Evolutionary conservation across 208 protist genomes (phyloP).

Genomic region (Leishmania turanica): DNA sequence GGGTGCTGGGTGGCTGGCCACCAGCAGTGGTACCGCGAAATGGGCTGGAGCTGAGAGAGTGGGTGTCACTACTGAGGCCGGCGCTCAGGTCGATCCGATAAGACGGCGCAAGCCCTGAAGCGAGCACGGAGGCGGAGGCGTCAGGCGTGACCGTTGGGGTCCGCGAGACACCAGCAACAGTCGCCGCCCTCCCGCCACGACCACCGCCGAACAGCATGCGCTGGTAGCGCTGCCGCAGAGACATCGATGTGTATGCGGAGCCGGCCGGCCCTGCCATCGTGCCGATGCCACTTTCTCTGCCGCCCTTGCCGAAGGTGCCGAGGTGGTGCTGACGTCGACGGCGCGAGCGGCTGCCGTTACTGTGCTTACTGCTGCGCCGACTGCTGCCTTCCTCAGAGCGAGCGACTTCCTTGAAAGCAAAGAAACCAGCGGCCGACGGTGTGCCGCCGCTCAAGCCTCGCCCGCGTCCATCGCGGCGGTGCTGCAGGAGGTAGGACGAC

Average conservation of each 20-base stretch:
- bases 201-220: conserved; percentile 29
- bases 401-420: neutral
- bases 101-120: neutral
- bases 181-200: neutral
- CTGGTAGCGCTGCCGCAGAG: conserved; percentile 35
- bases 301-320: conserved; percentile 11
- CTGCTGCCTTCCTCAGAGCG: conserved; percentile 46
- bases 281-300: conserved; percentile 10
- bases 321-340: conserved; percentile 2
- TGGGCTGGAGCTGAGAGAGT: neutral
- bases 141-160: neutral
- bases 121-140: neutral
- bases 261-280: conserved; percentile 11
- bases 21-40: neutral
- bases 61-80: neutral
- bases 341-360: conserved; percentile 24
- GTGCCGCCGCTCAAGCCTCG: neutral
- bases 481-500: neutral
- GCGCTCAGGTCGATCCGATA: neutral
- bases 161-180: neutral
- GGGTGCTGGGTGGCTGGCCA: conserved; percentile 13
- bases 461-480: conserved; percentile 3
- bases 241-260: conserved; percentile 22
- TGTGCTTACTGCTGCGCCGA: conserved; percentile 45
- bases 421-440: neutral